Evolutionary conservation across 768 basidiomycete species (phyloP).

Genomic region (Lepiota subincarnata): DNA sequence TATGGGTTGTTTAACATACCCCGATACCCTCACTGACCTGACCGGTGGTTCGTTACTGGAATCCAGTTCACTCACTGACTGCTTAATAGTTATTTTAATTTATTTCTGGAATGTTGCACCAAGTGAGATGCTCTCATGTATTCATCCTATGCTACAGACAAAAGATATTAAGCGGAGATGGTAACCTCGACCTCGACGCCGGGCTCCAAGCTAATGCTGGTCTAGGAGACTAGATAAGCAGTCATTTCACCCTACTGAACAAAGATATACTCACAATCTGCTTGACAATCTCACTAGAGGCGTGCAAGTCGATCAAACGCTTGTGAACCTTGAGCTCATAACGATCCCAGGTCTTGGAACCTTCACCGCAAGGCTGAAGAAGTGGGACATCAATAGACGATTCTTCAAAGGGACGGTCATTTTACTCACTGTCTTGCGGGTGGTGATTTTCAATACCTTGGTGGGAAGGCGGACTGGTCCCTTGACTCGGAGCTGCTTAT

Average conservation of each 20-base stretch:
- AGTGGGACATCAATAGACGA: conserved; percentile 2
- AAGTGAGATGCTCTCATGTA: neutral
- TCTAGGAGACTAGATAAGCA: conserved; percentile 43
- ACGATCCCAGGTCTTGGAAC: conserved; percentile 99
- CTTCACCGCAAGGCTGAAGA: conserved; percentile 94
- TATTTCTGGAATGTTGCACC: neutral
- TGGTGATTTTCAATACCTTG: conserved; percentile 98
- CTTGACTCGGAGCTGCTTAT: conserved; percentile 99
- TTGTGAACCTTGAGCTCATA: conserved; percentile 99
- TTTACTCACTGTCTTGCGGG: conserved; percentile 88
- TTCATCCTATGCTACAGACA: conserved; percentile 3
- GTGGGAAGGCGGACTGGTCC: conserved; percentile 98
- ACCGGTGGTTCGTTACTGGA: too few species aligned
- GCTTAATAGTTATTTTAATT: neutral
- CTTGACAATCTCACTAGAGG: conserved; percentile 98
- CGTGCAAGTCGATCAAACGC: conserved; percentile 98
- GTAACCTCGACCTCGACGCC: conserved; percentile 99
- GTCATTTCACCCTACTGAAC: neutral
- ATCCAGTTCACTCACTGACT: too few species aligned
- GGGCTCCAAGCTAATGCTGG: conserved; percentile 97
- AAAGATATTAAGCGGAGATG: conserved; percentile 62
- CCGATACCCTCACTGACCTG: conserved; percentile 1
- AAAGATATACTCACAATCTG: conserved; percentile 77
- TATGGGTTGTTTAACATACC: neutral
- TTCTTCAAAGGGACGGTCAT: neutral